Evolutionary conservation across 2,329 filamentous ascomycete species (phyloP), one percentile per base, ranked within the genome.

Genomic region (Aspergillus persii): DNA sequence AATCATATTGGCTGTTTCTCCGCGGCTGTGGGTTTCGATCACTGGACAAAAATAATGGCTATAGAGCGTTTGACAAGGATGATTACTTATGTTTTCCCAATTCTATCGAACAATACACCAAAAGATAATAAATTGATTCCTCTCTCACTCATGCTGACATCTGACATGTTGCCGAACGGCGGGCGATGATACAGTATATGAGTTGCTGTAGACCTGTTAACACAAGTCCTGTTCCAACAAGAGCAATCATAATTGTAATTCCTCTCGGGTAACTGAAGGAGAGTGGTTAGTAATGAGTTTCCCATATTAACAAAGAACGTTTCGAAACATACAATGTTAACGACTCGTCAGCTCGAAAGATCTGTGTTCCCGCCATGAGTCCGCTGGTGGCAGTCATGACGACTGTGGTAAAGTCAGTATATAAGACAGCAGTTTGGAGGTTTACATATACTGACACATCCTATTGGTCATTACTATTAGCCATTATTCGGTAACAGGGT

Each of bases 331-430:
- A n/a, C 36, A 41, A 61, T 26, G 70, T 76, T 68, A 79, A 77
- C 3, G 80, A 77, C 18, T 72, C 66, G 62, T 82, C 79, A 9
- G 71, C 66, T 1, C 76, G 75, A 56, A 82, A 83, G 41, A 82
- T 82, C 61, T 82, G 81, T 8, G 80, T 79, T 0, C 81, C 81
- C 0, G 77, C 78, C 80, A 83, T 82, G 55, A 83, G 60, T 0
- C 81, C 81, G 11, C 70, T 76, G 7, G 81, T 83, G 3, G 81
- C 80, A n/a, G 72, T 76, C 80, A 83, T 83, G 2, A 83, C 81
- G 18, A 46, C 54, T 56, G 9, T 11, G 30, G n/a, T 2, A 18
- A 8, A 3, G 50, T 52, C 23, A 39, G 18, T 8, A 12, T 44
- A 30, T 2, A 29, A 15, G 3, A 12, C 1, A 2, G 8, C 51